Base-by-base conservation (phyloP, 2,329 filamentous ascomycete genomes). In the Nemania bipapillata region DNA sequence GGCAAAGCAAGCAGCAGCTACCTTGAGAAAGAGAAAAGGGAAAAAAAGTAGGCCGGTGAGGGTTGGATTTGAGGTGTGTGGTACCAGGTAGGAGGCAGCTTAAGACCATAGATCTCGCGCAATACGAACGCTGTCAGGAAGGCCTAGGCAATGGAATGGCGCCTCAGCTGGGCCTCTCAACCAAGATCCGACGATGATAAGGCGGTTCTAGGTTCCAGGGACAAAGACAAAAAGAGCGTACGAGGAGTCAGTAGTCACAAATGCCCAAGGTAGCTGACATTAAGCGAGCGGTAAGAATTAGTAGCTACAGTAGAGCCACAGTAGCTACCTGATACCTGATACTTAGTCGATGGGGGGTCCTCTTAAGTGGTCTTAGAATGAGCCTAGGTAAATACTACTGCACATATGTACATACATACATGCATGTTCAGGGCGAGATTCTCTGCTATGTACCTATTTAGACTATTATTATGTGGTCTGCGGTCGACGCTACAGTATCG, bases 281-380 rank as follows among this genome's bases (percentile, higher is more conserved):
- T 57, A 71, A 65, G 59, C 66, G 69, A 71, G 63, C 66, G 66
- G 63, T 66, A 69, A 69, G 56, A 66, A 63, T 66, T 63, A 70
- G 56, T 63, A 52, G 62, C 54, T 63, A 50, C 56, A n/a, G n/a
- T n/a, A n/a, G n/a, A n/a, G n/a, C n/a, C n/a, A n/a, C n/a, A n/a
- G n/a, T n/a, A n/a, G 62, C 54, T 63, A 50, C 56, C 47, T 47
- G 45, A 35, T 66, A 53, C n/a, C n/a, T n/a, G n/a, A n/a, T n/a
- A n/a, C n/a, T n/a, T n/a, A n/a, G n/a, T n/a, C n/a, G 58, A 62
- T 28, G 30, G 66, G 61, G 59, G 61, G 59, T 49, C 59, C 59
- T 63, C 32, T 22, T 52, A 52, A 30, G 59, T 70, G 64, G 64
- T 64, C 60, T 61, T 37, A 70, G 67, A 49, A 55, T 26, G 59